Percentiles rank a stretch among this genome's conserved stretches.
Evolutionary conservation across 495 filamentous ascomycete genomes (phyloP).

Genomic region (Talaromyces ruber): DNA sequence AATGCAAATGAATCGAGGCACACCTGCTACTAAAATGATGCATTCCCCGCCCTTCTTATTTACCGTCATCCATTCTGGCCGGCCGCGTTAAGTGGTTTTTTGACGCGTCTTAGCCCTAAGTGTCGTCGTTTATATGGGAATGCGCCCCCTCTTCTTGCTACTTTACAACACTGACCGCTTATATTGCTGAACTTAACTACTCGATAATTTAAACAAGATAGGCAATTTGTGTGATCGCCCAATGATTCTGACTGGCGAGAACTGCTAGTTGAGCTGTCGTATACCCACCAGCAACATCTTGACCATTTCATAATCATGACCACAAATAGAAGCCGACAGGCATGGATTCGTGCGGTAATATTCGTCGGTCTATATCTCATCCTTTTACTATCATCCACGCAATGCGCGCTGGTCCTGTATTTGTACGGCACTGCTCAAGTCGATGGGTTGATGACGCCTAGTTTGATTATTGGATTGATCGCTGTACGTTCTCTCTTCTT

Average conservation of each 20-base stretch:
- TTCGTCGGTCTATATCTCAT: conserved; percentile 32
- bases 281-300: neutral
- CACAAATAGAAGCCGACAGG: neutral
- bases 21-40: neutral
- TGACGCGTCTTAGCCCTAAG: neutral
- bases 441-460: conserved; percentile 35
- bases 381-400: conserved; percentile 28
- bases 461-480: conserved; percentile 27
- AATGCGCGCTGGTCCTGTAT: conserved; percentile 30
- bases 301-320: neutral
- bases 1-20: neutral
- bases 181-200: neutral
- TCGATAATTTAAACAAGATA: neutral
- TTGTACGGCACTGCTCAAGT: conserved; percentile 29
- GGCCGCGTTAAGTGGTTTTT: neutral
- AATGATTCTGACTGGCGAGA: neutral
- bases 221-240: neutral
- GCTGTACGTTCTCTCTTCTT: conserved; percentile 20
- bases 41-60: conserved; percentile 1
- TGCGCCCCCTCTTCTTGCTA: neutral
- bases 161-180: neutral
- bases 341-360: conserved; percentile 33
- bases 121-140: neutral
- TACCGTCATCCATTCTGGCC: neutral
- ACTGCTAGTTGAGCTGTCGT: neutral